phyloP scores from a whole-genome alignment of 2,329 filamentous ascomycete species.

The Chrysosporium queenslandicum region DNA sequence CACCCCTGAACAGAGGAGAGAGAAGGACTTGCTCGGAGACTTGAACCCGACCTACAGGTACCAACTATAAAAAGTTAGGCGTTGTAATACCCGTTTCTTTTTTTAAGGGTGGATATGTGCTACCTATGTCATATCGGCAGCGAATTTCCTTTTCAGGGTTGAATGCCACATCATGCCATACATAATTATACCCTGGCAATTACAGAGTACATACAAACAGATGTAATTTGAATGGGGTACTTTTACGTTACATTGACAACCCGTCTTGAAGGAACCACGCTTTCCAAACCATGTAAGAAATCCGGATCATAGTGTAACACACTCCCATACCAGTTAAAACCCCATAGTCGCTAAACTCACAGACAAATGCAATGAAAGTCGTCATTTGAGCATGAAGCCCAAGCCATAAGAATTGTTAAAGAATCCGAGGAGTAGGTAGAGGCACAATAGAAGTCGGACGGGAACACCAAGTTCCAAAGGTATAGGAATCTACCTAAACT shows the following conservation, averaged over 20 bases:
- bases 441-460: too few species aligned
- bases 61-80: slow-evolving; percentile 17
- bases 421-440: too few species aligned
- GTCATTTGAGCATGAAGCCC: too few species aligned
- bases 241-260: background rate
- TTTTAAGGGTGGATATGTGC: background rate
- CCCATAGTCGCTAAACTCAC: too few species aligned
- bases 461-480: too few species aligned
- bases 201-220: background rate
- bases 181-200: background rate
- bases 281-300: background rate
- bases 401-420: too few species aligned
- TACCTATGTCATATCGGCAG: background rate
- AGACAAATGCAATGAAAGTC: too few species aligned
- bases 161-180: background rate
- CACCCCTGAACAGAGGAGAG: slow-evolving; percentile 23
- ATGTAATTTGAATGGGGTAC: background rate
- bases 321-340: too few species aligned
- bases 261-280: too few species aligned
- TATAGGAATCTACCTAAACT: slow-evolving; percentile 41
- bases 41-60: slow-evolving; percentile 36
- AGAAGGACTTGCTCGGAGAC: slow-evolving; percentile 33
- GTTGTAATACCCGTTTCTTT: background rate
- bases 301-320: too few species aligned
- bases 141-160: background rate